Percentiles rank a stretch among this genome's conserved stretches.
Conservation (phyloP, 768 basidiomycete genomes). For the Brasilioporus rufonigricans region DNA sequence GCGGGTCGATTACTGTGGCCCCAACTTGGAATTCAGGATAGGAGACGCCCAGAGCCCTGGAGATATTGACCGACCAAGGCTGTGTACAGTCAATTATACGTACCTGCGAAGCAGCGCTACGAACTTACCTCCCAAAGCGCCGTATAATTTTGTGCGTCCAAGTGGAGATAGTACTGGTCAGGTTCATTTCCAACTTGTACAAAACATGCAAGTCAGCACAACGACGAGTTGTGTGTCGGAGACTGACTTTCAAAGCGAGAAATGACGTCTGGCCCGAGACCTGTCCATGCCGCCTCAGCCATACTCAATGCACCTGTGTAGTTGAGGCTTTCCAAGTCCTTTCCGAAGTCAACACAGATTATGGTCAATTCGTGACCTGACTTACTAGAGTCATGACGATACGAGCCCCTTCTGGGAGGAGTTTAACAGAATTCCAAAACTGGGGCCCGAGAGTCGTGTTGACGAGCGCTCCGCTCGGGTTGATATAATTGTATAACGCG, state of each 20-base stretch:
- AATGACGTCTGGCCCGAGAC: slow-evolving; percentile 37
- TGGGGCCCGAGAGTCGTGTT: slow-evolving; percentile 52
- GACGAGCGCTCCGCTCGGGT: slow-evolving; percentile 39
- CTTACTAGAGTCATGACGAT: slow-evolving; percentile 45
- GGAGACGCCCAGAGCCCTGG: slow-evolving; percentile 36
- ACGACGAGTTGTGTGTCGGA: not conserved
- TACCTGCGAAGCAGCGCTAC: not conserved
- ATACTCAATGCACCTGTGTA: slow-evolving; percentile 42
- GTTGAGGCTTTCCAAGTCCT: slow-evolving; percentile 46
- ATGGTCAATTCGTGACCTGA: not conserved
- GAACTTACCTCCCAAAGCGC: slow-evolving; percentile 42
- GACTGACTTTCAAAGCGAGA: slow-evolving; percentile 45
- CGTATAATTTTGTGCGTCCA: slow-evolving; percentile 44
- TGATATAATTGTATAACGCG: slow-evolving; percentile 40
- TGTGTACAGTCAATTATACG: slow-evolving; percentile 11
- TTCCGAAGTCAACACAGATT: not conserved
- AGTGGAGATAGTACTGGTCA: slow-evolving; percentile 43
- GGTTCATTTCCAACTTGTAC: slow-evolving; percentile 51
- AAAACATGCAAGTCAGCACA: not conserved
- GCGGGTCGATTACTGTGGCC: slow-evolving; percentile 48
- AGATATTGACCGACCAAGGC: slow-evolving; percentile 51
- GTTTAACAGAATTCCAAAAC: slow-evolving; percentile 46
- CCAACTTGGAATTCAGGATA: slow-evolving; percentile 47
- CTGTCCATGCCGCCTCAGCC: slow-evolving; percentile 41
- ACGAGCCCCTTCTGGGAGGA: slow-evolving; percentile 45